These are phyloP conservation scores for Plectosphaerella plurivora DNA, from an alignment of 2,329 filamentous ascomycete species.

Conservation along the genomic window DNA sequence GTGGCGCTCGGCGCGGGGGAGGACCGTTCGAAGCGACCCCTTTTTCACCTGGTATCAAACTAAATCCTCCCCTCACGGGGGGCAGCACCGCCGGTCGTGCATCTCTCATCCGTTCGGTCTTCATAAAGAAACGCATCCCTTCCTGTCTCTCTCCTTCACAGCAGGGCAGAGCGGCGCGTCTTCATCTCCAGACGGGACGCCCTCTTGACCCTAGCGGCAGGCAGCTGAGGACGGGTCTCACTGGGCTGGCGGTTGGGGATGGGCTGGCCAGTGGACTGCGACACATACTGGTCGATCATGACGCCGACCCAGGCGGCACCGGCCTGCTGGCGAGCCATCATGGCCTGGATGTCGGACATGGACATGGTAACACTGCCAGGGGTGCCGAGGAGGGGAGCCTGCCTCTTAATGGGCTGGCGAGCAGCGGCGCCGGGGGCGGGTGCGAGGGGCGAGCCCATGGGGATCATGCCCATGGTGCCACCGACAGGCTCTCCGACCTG, in stretches of 20 bases:
- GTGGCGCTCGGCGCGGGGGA: too few relatives aligned
- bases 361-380: not conserved
- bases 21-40: too few relatives aligned
- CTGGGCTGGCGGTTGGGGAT: not conserved
- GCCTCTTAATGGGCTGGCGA: not conserved
- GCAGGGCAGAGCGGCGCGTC: too few relatives aligned
- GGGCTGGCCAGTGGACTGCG: slow-evolving; percentile 1
- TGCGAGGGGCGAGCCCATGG: not conserved
- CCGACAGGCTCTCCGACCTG: not conserved
- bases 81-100: too few relatives aligned
- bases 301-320: not conserved
- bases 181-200: not conserved
- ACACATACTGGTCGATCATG: slow-evolving; percentile 3
- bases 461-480: slow-evolving; percentile 3
- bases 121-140: too few relatives aligned
- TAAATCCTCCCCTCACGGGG: too few relatives aligned
- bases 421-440: not conserved
- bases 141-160: too few relatives aligned
- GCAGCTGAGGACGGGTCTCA: not conserved
- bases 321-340: not conserved
- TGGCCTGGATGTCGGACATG: not conserved
- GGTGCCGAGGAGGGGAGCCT: not conserved
- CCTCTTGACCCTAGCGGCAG: not conserved
- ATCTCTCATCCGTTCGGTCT: too few relatives aligned
- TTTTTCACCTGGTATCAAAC: too few relatives aligned